A percentile compares a stretch with the other conserved stretches of the same genome.
phyloP scores from a whole-genome alignment of 2,329 filamentous ascomycete species.

The Aspergillus fructus region DNA sequence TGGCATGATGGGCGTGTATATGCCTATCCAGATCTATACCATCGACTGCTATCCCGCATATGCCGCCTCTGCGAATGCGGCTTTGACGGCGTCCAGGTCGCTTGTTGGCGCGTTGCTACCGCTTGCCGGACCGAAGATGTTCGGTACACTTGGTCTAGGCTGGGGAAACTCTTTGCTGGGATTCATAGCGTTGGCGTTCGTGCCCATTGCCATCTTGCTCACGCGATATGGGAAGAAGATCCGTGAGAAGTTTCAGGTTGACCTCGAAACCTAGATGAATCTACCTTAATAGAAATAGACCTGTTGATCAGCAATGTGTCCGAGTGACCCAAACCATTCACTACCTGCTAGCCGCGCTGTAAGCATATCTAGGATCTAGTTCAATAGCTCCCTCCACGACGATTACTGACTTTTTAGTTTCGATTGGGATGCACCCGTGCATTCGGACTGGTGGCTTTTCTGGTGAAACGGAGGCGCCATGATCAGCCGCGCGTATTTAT shows the following conservation, averaged over 20 bases:
- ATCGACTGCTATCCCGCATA: slow-evolving; percentile 54
- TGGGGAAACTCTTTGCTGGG: slow-evolving; percentile 56
- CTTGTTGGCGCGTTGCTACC: slow-evolving; percentile 60
- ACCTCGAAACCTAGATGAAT: neutral
- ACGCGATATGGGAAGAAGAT: slow-evolving; percentile 11
- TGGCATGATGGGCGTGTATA: slow-evolving; percentile 57
- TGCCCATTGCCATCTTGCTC: slow-evolving; percentile 26
- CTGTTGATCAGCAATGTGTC: no score
- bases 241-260: slow-evolving; percentile 7
- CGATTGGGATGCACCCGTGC: no score
- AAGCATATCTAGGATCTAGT: no score
- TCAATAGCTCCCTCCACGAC: no score
- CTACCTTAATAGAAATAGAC: neutral
- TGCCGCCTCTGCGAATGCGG: slow-evolving; percentile 52
- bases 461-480: no score
- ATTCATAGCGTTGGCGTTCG: slow-evolving; percentile 54
- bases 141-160: slow-evolving; percentile 44
- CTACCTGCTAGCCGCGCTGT: no score
- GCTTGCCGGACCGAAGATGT: slow-evolving; percentile 56
- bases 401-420: no score
- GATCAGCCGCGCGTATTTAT: no score
- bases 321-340: no score
- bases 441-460: no score
- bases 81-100: slow-evolving; percentile 55
- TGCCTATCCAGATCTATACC: slow-evolving; percentile 61